Evolutionary conservation across 805 yeast genomes (phyloP).

Genomic region (Sugiyamaella chiloensis): DNA sequence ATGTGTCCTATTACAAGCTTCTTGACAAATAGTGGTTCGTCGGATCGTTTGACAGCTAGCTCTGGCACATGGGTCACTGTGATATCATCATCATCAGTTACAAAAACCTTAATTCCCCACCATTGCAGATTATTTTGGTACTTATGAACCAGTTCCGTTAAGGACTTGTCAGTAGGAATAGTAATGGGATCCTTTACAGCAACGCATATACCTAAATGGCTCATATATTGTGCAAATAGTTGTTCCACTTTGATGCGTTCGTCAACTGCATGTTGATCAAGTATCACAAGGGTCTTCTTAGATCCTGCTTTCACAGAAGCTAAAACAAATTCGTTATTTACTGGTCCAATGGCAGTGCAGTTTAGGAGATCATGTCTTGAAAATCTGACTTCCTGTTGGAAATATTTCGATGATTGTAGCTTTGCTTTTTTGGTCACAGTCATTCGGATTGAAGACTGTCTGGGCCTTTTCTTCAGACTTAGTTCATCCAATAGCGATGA

Average conservation of each 20-base stretch:
- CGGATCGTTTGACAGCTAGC: conserved; percentile 4
- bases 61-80: conserved; percentile 19
- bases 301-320: conserved; percentile 28
- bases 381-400: neutral
- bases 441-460: neutral
- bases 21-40: conserved; percentile 8
- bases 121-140: conserved; percentile 6
- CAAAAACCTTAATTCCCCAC: conserved; percentile 17
- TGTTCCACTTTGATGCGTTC: conserved; percentile 66
- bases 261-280: conserved; percentile 87
- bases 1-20: conserved; percentile 11
- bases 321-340: conserved; percentile 63
- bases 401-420: neutral
- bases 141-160: conserved; percentile 5
- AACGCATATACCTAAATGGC: conserved; percentile 27
- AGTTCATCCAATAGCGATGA: neutral
- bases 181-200: conserved; percentile 1
- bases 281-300: conserved; percentile 35
- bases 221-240: conserved; percentile 40
- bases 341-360: conserved; percentile 40
- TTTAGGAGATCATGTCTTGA: conserved; percentile 9
- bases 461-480: neutral
- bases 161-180: neutral
- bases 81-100: neutral
- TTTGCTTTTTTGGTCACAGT: neutral